Conservation (phyloP, 2,329 filamentous ascomycete species). For the Fusarium papillatum region DNA sequence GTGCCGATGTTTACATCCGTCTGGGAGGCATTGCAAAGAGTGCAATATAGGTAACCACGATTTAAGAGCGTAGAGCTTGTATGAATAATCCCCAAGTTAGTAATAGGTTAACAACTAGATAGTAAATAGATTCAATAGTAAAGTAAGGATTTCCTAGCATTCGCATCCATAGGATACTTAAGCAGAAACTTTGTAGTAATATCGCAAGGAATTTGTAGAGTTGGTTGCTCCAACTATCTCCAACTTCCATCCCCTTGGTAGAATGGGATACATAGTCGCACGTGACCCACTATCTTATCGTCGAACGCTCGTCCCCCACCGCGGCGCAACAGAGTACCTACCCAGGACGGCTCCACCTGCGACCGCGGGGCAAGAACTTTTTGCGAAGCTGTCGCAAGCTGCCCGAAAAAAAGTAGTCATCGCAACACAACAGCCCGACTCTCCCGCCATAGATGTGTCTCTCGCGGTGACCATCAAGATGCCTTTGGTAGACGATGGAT, state of each 20-base stretch:
- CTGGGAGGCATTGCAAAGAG: background rate
- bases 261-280: constrained; percentile 4
- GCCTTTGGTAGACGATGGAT: constrained; percentile 71
- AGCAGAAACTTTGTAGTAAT: background rate
- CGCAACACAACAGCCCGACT: constrained; percentile 24
- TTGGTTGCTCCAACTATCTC: background rate
- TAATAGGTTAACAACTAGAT: too few relatives aligned
- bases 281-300: constrained; percentile 38
- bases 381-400: constrained; percentile 47
- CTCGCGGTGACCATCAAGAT: constrained; percentile 56
- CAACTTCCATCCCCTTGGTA: background rate
- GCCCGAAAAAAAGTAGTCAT: constrained; percentile 39
- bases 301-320: constrained; percentile 46
- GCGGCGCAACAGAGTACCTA: constrained; percentile 33
- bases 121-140: too few relatives aligned
- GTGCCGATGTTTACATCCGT: background rate
- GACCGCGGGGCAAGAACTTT: constrained; percentile 49
- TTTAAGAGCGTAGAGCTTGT: too few relatives aligned
- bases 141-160: background rate
- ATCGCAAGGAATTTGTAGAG: background rate
- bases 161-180: background rate
- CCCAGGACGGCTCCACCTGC: constrained; percentile 39
- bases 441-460: constrained; percentile 46
- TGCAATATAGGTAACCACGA: background rate
- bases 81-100: too few relatives aligned